These are phyloP conservation scores for Penicillium decumbens DNA, from an alignment of 2,329 filamentous ascomycete genomes.

Conservation along the genomic window DNA sequence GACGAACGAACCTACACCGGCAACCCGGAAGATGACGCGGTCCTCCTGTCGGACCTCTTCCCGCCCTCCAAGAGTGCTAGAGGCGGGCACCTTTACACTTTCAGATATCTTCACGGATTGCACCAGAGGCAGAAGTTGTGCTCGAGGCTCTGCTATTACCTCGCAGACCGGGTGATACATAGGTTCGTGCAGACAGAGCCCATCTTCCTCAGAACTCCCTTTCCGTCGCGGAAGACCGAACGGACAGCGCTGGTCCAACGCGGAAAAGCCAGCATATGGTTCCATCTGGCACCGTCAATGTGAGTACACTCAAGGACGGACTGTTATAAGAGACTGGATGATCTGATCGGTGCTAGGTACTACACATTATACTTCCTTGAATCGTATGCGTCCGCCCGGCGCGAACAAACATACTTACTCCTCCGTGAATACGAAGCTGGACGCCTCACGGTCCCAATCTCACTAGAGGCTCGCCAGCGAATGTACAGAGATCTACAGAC, in stretches of 20 bases:
- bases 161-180: slow-evolving; percentile 42
- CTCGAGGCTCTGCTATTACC: slow-evolving; percentile 38
- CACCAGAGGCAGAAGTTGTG: slow-evolving; percentile 38
- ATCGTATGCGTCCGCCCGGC: slow-evolving; percentile 36
- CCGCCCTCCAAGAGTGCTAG: slow-evolving; percentile 36
- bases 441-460: slow-evolving; percentile 35
- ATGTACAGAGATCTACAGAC: slow-evolving; percentile 38
- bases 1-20: slow-evolving; percentile 36
- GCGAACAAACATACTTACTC: slow-evolving; percentile 36
- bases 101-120: slow-evolving; percentile 38
- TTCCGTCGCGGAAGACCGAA: slow-evolving; percentile 31
- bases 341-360: slow-evolving; percentile 30
- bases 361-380: slow-evolving; percentile 42
- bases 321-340: neutral
- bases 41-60: slow-evolving; percentile 43
- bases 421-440: slow-evolving; percentile 39
- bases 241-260: slow-evolving; percentile 33
- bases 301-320: slow-evolving; percentile 17
- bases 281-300: slow-evolving; percentile 41
- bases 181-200: slow-evolving; percentile 34
- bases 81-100: slow-evolving; percentile 39
- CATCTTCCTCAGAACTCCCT: slow-evolving; percentile 29
- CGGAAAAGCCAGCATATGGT: slow-evolving; percentile 34
- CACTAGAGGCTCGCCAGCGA: slow-evolving; percentile 29
- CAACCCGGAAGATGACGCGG: slow-evolving; percentile 42